phyloP scores from a whole-genome alignment of 306 rosid species.

The Prosopis cineraria region DNA sequence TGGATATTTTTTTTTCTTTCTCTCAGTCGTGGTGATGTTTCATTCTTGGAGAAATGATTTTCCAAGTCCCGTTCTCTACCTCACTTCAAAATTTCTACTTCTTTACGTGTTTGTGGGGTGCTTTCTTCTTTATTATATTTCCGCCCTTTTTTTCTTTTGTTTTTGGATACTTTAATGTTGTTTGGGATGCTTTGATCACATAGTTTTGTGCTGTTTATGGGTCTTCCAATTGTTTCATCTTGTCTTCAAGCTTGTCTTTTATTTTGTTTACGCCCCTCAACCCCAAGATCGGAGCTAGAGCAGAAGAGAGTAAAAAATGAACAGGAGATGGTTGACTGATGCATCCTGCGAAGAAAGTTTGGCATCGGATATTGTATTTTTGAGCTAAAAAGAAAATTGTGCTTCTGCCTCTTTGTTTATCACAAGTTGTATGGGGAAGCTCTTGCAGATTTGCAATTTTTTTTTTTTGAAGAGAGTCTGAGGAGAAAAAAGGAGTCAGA shows the following conservation, averaged over 20 bases:
- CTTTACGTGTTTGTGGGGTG: neutral
- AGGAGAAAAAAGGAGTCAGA: conserved; percentile 1
- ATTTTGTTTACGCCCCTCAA: neutral
- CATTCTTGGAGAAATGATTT: neutral
- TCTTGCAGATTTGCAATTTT: conserved; percentile 14
- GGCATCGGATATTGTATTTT: conserved; percentile 21
- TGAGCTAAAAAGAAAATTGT: neutral
- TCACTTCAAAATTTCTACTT: conserved; percentile 4
- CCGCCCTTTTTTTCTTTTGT: neutral
- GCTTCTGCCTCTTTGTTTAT: conserved; percentile 25
- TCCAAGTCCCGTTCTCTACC: conserved; percentile 26
- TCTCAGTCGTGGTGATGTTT: neutral
- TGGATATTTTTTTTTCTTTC: conserved; percentile 3
- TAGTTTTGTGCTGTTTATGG: neutral
- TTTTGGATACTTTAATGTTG: conserved; percentile 18
- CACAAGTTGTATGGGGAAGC: conserved; percentile 29
- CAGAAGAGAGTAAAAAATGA: conserved; percentile 29
- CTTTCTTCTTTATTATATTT: neutral
- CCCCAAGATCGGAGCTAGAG: conserved; percentile 29
- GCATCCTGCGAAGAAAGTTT: conserved; percentile 29
- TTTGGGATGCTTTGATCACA: conserved; percentile 11
- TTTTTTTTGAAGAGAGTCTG: neutral
- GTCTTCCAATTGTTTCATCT: neutral
- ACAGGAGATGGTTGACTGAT: conserved; percentile 34
- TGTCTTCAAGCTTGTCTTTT: neutral